phyloP scores from a whole-genome alignment of 805 yeast species.

The Teunomyces kruisii region DNA sequence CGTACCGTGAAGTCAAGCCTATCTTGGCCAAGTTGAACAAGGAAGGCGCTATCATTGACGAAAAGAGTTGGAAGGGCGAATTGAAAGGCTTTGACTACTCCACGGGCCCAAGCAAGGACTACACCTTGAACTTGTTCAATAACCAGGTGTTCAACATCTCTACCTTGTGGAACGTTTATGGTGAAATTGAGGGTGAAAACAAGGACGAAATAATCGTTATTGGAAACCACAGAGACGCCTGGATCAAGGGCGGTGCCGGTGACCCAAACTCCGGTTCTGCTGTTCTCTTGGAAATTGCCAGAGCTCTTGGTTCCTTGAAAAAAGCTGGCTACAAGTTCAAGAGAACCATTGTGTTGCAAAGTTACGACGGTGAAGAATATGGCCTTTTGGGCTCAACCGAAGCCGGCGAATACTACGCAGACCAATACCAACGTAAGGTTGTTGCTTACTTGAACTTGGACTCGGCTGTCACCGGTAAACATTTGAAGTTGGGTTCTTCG shows the following conservation, averaged over 20 bases:
- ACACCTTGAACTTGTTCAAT: slow-evolving; percentile 39
- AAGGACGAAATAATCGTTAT: slow-evolving; percentile 40
- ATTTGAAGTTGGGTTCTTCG: slow-evolving; percentile 48
- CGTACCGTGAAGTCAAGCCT: slow-evolving; percentile 45
- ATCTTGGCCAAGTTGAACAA: slow-evolving; percentile 42
- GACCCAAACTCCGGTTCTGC: slow-evolving; percentile 50
- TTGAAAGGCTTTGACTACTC: slow-evolving; percentile 39
- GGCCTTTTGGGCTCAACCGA: slow-evolving; percentile 58
- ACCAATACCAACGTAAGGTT: slow-evolving; percentile 38
- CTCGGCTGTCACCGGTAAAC: slow-evolving; percentile 52
- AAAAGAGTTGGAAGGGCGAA: slow-evolving; percentile 37
- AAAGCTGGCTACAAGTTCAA: slow-evolving; percentile 38
- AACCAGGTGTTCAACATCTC: slow-evolving; percentile 41
- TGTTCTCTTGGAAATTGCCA: slow-evolving; percentile 39
- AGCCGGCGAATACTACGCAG: slow-evolving; percentile 50
- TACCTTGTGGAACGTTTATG: slow-evolving; percentile 44
- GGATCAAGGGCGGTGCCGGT: slow-evolving; percentile 50
- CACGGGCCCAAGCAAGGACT: slow-evolving; percentile 39
- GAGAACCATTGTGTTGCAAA: slow-evolving; percentile 37
- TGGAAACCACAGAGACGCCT: slow-evolving; percentile 48
- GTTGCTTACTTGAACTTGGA: slow-evolving; percentile 55
- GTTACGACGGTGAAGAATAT: slow-evolving; percentile 49
- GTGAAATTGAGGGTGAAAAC: slow-evolving; percentile 41
- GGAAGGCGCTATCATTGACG: slow-evolving; percentile 26
- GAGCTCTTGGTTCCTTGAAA: slow-evolving; percentile 41